A percentile compares a stretch with the other conserved stretches of the same genome.
phyloP scores from a whole-genome alignment of 148 eudicot species.

The Rhododendron kiyosumense region DNA sequence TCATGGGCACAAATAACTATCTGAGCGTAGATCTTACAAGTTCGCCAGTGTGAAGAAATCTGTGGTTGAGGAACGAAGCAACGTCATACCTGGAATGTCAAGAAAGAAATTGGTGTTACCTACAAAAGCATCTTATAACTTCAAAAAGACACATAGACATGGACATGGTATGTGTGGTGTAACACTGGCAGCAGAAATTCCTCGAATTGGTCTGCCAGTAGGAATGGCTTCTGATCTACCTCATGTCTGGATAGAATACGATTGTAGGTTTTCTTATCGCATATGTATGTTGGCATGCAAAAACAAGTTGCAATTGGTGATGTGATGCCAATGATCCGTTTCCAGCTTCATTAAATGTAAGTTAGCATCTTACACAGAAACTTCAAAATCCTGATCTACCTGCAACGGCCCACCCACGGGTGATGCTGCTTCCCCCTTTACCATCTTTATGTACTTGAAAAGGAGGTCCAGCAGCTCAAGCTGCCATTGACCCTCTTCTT shows the following conservation, averaged over 20 bases:
- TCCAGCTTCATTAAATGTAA: background rate
- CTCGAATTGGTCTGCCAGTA: background rate
- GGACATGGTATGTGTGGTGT: background rate
- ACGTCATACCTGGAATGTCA: constrained; percentile 78
- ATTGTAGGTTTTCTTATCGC: background rate
- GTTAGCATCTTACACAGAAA: background rate
- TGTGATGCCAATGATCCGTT: background rate
- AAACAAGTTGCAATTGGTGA: background rate
- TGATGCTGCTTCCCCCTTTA: background rate
- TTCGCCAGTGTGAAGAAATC: constrained; percentile 53
- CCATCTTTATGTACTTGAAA: background rate
- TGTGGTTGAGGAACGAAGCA: constrained; percentile 60
- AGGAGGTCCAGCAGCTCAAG: background rate
- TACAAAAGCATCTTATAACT: background rate
- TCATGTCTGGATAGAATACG: background rate
- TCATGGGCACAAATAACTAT: background rate
- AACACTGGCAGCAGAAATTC: background rate
- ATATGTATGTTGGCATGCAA: background rate
- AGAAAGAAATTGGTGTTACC: background rate
- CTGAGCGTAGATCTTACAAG: constrained; percentile 46
- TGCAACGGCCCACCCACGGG: too few relatives aligned
- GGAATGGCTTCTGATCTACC: background rate
- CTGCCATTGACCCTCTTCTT: background rate
- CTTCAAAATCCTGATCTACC: background rate
- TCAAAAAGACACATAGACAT: background rate